Evolutionary conservation across 768 basidiomycete genomes (phyloP).

Genomic region (Calvatia gigantea): DNA sequence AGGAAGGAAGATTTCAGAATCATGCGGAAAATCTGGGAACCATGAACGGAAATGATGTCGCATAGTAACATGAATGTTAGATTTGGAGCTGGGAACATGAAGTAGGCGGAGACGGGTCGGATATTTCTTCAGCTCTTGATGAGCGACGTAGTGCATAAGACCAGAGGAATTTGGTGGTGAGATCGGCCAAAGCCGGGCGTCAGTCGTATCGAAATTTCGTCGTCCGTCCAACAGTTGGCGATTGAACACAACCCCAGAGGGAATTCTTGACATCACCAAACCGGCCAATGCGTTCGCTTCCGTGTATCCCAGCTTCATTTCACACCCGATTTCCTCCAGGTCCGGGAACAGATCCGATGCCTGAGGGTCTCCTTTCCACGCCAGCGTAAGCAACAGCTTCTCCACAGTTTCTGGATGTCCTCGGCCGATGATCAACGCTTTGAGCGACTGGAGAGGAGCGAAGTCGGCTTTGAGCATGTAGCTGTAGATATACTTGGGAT

Average conservation of each 20-base stretch:
- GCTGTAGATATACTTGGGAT: conserved; percentile 8
- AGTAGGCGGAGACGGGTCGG: conserved; percentile 6
- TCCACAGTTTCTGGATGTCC: conserved; percentile 11
- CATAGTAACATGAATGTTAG: background rate
- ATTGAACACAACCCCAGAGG: conserved; percentile 10
- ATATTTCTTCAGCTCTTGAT: conserved; percentile 10
- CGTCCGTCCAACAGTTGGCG: background rate
- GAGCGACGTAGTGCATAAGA: background rate
- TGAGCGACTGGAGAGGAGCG: conserved; percentile 4
- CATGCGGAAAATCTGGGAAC: conserved; percentile 11
- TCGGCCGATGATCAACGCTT: conserved; percentile 10
- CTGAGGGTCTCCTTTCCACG: conserved; percentile 9
- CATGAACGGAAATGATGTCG: conserved; percentile 10
- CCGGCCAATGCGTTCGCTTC: conserved; percentile 7
- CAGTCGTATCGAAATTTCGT: background rate
- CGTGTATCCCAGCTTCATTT: conserved; percentile 8
- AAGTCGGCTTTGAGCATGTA: conserved; percentile 11
- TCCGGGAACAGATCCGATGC: conserved; percentile 3
- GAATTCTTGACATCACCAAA: conserved; percentile 12
- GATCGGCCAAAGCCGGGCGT: conserved; percentile 11
- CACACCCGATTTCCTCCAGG: conserved; percentile 6
- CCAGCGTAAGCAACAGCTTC: conserved; percentile 7
- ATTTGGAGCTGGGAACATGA: conserved; percentile 5
- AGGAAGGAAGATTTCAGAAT: conserved; percentile 4
- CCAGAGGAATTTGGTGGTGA: background rate